Evolutionary conservation across 129 eudicot species (phyloP).

Genomic region (Cynara cardunculus): DNA sequence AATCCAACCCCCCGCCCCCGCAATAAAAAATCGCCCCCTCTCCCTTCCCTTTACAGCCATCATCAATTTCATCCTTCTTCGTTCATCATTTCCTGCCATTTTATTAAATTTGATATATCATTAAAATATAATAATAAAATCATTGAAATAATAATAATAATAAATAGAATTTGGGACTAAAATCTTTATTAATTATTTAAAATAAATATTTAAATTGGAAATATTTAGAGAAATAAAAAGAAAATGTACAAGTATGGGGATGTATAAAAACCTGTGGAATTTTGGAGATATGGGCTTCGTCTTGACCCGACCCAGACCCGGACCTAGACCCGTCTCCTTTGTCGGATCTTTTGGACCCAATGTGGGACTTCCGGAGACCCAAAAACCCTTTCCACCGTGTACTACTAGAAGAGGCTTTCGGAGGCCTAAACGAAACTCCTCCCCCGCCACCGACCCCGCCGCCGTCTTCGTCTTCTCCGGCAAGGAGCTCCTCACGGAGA

Average conservation of each 20-base stretch:
- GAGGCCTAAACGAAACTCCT: slow-evolving; percentile 47
- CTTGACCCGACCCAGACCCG: slow-evolving; percentile 23
- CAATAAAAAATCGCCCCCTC: slow-evolving; percentile 30
- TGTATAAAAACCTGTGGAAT: slow-evolving; percentile 34
- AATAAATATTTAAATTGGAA: neutral
- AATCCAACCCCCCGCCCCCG: neutral
- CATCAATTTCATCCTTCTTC: slow-evolving; percentile 33
- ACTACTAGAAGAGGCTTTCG: slow-evolving; percentile 36
- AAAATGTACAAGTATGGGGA: neutral
- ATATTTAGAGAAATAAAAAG: neutral
- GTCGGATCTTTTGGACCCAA: slow-evolving; percentile 63
- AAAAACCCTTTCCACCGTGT: slow-evolving; percentile 77
- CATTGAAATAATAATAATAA: no score
- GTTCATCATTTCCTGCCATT: slow-evolving; percentile 31
- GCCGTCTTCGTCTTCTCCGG: slow-evolving; percentile 48
- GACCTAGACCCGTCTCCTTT: slow-evolving; percentile 30
- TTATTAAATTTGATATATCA: neutral
- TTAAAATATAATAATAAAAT: neutral
- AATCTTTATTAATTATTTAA: neutral
- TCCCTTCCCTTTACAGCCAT: slow-evolving; percentile 25
- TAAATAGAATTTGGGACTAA: neutral
- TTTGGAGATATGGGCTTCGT: slow-evolving; percentile 20
- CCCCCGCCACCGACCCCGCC: neutral
- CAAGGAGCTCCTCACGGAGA: slow-evolving; percentile 72
- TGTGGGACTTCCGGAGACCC: slow-evolving; percentile 68